Conservation (phyloP, 1,284 basidiomycete genomes). For the Austroboletus novae-zelandiae region DNA sequence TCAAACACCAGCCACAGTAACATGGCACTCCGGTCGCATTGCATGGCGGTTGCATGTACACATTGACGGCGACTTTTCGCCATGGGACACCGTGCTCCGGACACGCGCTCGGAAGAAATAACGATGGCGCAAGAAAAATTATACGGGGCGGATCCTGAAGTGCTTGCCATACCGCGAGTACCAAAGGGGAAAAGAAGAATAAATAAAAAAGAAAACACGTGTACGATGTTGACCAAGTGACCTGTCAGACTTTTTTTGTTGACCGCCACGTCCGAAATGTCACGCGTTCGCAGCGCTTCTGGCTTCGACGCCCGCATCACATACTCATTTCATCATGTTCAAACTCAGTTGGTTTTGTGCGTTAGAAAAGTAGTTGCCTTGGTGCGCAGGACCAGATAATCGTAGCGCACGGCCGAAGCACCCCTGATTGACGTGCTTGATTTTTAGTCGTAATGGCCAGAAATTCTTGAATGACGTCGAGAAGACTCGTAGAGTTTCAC, state of each 20-base stretch:
- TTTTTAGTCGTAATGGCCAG: neutral
- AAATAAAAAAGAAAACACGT: neutral
- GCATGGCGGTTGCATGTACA: too few species aligned
- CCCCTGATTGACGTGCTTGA: constrained; percentile 14
- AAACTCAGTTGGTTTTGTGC: neutral
- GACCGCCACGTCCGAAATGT: neutral
- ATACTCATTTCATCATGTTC: too few species aligned
- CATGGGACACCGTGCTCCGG: neutral
- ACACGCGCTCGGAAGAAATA: constrained; percentile 19
- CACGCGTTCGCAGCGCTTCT: neutral
- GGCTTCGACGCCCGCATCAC: too few species aligned
- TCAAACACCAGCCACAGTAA: constrained; percentile 14
- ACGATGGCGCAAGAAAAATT: neutral
- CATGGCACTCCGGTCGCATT: too few species aligned
- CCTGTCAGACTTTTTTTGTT: neutral
- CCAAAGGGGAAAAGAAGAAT: neutral
- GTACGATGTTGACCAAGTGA: neutral
- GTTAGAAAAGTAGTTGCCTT: neutral
- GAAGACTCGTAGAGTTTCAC: constrained; percentile 5
- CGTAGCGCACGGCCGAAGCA: neutral
- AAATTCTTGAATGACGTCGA: neutral
- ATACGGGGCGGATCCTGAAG: neutral
- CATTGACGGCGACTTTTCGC: constrained; percentile 11
- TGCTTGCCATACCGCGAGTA: too few species aligned
- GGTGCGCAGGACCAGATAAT: neutral